A percentile compares a stretch with the other conserved stretches of the same genome.
These are phyloP conservation scores for Chaetomium strumarium DNA, from an alignment of 2,329 filamentous ascomycete genomes.

Conservation along the genomic window DNA sequence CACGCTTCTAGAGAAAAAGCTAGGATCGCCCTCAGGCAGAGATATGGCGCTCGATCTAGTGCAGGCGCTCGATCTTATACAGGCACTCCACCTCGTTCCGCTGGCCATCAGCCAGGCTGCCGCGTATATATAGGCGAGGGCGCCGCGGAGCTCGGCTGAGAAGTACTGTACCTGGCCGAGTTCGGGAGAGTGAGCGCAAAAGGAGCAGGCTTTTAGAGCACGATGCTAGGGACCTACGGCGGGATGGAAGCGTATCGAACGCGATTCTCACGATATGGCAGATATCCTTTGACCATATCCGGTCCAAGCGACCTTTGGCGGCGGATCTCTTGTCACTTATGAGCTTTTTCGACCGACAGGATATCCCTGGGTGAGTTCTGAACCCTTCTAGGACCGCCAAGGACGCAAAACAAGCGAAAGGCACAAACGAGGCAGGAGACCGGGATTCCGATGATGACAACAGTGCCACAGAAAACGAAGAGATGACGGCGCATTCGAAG, in stretches of 20 bases:
- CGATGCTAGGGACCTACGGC: conserved; percentile 20
- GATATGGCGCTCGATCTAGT: conserved; percentile 23
- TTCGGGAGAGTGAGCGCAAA: conserved; percentile 24
- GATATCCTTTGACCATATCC: conserved; percentile 32
- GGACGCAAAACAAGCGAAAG: background rate
- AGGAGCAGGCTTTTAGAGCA: conserved; percentile 14
- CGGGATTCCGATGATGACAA: conserved; percentile 4
- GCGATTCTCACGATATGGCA: conserved; percentile 28
- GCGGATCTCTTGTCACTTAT: conserved; percentile 40
- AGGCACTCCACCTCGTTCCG: too few relatives aligned
- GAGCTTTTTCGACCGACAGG: conserved; percentile 41
- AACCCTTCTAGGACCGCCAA: background rate
- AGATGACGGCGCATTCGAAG: conserved; percentile 24
- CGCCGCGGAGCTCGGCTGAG: conserved; percentile 27
- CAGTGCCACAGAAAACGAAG: background rate
- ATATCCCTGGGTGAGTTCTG: conserved; percentile 33
- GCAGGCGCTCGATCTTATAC: conserved; percentile 26
- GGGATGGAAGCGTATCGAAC: conserved; percentile 23
- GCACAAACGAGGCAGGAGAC: conserved; percentile 7
- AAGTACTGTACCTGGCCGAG: conserved; percentile 36
- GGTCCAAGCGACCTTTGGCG: conserved; percentile 29
- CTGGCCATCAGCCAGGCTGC: conserved; percentile 33
- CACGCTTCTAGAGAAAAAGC: conserved; percentile 29
- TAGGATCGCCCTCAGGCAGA: conserved; percentile 15
- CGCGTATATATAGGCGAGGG: conserved; percentile 28